Evolutionary conservation across 495 filamentous ascomycete species (phyloP), one percentile per base, ranked within the genome.

Genomic region (Aspergillus baeticus): DNA sequence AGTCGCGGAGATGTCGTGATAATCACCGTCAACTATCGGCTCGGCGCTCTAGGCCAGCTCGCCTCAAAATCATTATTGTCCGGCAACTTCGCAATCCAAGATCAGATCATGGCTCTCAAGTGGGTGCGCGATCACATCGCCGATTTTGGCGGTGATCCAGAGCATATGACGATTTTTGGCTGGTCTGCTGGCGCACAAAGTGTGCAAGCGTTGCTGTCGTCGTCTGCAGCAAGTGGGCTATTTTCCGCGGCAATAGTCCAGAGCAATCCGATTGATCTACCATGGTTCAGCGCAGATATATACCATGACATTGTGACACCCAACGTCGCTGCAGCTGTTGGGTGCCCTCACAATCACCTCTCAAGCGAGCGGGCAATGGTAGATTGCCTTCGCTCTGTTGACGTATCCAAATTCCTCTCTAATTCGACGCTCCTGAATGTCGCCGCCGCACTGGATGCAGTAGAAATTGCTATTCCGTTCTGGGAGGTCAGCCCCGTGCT

Each of bases 121-220:
- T 84, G 81, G 81, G 74, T 82, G 2, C 70, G 82, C 31, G 65
- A 71, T 38, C 71, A 82, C 55, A 81, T 84, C 53, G 56, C 61
- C 18, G 63, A 77, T 6, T 74, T 83, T 26, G 79, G 79, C 14
- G 80, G 81, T 6, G 75, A 81, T 63, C 73, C 76, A 17, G 61
- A 61, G 13, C 68, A 70, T 2, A 73, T 81, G 17, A 83, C 77
- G 1, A 71, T 80, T 18, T 77, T 78, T 59, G 81, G 79, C 4
- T 72, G 77, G 41, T 80, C 76, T 17, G 81, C 83, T 10, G 81
- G 84, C 20, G 84, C 71, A n/a, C 80, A 81, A 14, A 75, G 70
- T 31, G 77, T 82, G 0, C 67, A 82, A 7, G 79, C 77, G 14
- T 65, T 82, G 62, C 68, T 77, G 3, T 75, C 78, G 35, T 69